Percentiles rank a stretch among this genome's conserved stretches.
These are phyloP conservation scores for Phytophthora pini DNA, from an alignment of 352 stramenopile genomes.

Conservation along the genomic window DNA sequence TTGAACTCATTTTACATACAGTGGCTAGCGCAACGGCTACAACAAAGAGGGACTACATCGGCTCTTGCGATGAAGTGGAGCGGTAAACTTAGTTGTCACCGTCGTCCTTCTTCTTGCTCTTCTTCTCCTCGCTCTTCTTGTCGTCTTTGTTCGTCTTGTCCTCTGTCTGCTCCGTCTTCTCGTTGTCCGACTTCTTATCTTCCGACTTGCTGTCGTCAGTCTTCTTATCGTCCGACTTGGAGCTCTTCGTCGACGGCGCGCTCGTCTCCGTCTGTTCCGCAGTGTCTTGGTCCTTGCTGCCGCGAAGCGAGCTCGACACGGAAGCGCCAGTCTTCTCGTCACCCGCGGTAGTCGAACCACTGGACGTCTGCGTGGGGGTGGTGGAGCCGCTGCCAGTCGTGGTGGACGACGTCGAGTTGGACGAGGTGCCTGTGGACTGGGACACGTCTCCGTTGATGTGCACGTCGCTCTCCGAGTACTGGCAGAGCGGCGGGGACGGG, in stretches of 20 bases:
- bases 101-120: neutral
- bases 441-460: slow-evolving; percentile 32
- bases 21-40: no score
- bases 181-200: neutral
- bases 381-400: no score
- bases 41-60: no score
- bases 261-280: slow-evolving; percentile 1
- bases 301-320: slow-evolving; percentile 1
- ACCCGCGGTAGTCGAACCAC: neutral
- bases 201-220: neutral
- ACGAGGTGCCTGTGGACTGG: neutral
- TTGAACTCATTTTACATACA: no score
- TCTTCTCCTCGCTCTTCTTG: neutral
- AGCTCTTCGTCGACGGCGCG: neutral
- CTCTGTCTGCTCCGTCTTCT: slow-evolving; percentile 3
- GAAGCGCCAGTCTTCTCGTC: slow-evolving; percentile 6
- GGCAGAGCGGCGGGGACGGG: slow-evolving; percentile 16
- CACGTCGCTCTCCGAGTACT: slow-evolving; percentile 27
- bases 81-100: neutral
- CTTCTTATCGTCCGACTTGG: neutral
- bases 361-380: neutral
- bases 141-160: neutral
- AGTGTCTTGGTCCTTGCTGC: slow-evolving; percentile 1
- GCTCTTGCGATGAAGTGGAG: neutral
- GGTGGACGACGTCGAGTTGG: neutral